Conservation (phyloP, 1,139 yeast genomes). For the Sugiyamaella novakii region DNA sequence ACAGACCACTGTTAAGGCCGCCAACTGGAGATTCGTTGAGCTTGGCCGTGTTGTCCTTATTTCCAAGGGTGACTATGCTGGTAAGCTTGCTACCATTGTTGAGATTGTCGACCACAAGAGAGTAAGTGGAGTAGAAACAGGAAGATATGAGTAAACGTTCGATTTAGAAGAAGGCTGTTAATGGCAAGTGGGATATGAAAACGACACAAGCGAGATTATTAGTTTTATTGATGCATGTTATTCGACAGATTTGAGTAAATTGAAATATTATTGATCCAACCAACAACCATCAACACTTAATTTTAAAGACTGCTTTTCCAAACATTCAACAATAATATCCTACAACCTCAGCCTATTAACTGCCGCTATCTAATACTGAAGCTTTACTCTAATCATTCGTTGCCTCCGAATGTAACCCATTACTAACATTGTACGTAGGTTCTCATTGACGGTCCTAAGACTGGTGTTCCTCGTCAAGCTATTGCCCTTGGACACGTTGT, state of each 20-base stretch:
- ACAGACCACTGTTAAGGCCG: constrained; percentile 84
- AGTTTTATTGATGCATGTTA: too few relatives aligned
- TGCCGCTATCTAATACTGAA: too few relatives aligned
- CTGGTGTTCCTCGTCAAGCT: constrained; percentile 89
- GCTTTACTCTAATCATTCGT: too few relatives aligned
- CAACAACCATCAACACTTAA: too few relatives aligned
- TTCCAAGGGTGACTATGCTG: constrained; percentile 66
- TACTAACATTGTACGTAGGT: constrained; percentile 49
- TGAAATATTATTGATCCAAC: too few relatives aligned
- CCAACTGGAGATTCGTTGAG: constrained; percentile 99
- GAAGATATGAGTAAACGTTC: neutral
- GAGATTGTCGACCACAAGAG: constrained; percentile 99
- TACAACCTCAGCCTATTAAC: too few relatives aligned
- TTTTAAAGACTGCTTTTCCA: too few relatives aligned
- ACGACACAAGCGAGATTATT: too few relatives aligned
- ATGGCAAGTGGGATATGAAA: neutral
- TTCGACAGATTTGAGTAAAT: too few relatives aligned
- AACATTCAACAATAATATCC: too few relatives aligned
- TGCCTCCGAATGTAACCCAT: too few relatives aligned
- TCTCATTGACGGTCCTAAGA: constrained; percentile 93
- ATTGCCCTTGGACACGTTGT: constrained; percentile 82
- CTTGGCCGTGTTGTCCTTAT: constrained; percentile 98
- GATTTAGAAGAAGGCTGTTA: neutral
- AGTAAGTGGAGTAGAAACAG: constrained; percentile 55
- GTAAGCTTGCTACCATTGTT: constrained; percentile 91